Evolutionary conservation across 208 protist genomes (phyloP), one percentile per base, ranked within the genome.

Genomic region (Acanthamoeba royreba): DNA sequence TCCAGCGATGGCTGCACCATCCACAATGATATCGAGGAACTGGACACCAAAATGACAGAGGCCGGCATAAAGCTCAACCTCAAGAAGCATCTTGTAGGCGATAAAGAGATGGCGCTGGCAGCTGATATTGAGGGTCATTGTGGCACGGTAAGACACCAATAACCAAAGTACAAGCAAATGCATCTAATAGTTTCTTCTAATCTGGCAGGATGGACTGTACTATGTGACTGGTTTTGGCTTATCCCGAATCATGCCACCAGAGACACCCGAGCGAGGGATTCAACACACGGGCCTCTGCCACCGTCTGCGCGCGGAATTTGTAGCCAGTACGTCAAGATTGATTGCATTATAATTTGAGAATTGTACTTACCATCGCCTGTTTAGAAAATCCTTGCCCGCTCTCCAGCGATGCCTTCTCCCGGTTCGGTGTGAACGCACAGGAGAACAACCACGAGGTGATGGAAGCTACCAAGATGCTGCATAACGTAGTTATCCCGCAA

Each of bases 381-480:
- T 77, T 28, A 90, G 88, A 92, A 28, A 74, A 92, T 43, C 88
- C 88, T 7, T 53, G 55, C 35, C 88, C 88, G 3, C 61, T 92
- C 42, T 92, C 88, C 19, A 81, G 61, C 47, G 88, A 92, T 43
- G 88, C 88, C 61, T 92, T 92, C 66, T 92, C 88, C 22, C 53
- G 63, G 31, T 92, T 92, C 63, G 88, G 88, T 25, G 63, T 92
- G 66, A 52, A n/a, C 5, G 42, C 61, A 8, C 88, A 72, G 66
- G 88, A 92, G 66, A 92, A 92, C 88, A 92, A 92, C 28, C 88
- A 92, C n/a, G 88, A 92, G 43, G 63, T 92, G 31, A 92, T 92
- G 88, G 88, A 92, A 11, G 88, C 88, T 42, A 92, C 88, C 55
- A 42, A 52, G 25, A 47, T 53, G 43, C 63, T 92, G 19, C 88